Conservation (phyloP, 768 basidiomycete genomes). For the Leccinum variicolor region DNA sequence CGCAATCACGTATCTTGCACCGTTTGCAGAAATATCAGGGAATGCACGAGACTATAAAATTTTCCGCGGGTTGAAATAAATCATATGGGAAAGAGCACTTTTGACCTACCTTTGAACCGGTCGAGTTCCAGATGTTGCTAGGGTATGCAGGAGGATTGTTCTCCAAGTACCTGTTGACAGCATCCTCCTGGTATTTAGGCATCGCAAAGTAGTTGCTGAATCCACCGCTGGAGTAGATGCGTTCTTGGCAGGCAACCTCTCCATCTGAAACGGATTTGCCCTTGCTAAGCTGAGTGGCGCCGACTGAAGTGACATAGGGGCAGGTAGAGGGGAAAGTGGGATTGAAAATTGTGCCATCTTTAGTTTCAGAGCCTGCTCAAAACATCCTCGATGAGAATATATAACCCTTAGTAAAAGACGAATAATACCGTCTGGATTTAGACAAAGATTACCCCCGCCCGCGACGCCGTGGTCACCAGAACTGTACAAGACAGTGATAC, state of each 20-base stretch:
- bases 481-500: conserved; percentile 41
- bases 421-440: conserved; percentile 36
- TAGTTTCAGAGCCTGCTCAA: conserved; percentile 30
- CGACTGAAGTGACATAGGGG: conserved; percentile 65
- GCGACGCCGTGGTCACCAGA: conserved; percentile 42
- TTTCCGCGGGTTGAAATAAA: not conserved
- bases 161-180: conserved; percentile 46
- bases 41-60: conserved; percentile 45
- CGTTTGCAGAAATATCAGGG: conserved; percentile 59
- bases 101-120: conserved; percentile 32
- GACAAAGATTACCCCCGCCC: conserved; percentile 33
- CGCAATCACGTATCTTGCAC: conserved; percentile 32
- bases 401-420: not conserved
- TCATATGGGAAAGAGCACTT: not conserved
- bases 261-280: conserved; percentile 40
- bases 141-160: conserved; percentile 41
- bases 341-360: conserved; percentile 55
- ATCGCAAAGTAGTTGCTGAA: conserved; percentile 53
- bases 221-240: conserved; percentile 51
- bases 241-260: conserved; percentile 44
- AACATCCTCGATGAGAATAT: not conserved
- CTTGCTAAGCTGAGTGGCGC: conserved; percentile 53
- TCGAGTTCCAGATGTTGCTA: conserved; percentile 43
- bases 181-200: conserved; percentile 49
- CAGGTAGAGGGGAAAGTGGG: conserved; percentile 49